Evolutionary conservation across 2,329 filamentous ascomycete genomes (phyloP), one percentile per base, ranked within the genome.

Genomic region (Byssothecium circinans): DNA sequence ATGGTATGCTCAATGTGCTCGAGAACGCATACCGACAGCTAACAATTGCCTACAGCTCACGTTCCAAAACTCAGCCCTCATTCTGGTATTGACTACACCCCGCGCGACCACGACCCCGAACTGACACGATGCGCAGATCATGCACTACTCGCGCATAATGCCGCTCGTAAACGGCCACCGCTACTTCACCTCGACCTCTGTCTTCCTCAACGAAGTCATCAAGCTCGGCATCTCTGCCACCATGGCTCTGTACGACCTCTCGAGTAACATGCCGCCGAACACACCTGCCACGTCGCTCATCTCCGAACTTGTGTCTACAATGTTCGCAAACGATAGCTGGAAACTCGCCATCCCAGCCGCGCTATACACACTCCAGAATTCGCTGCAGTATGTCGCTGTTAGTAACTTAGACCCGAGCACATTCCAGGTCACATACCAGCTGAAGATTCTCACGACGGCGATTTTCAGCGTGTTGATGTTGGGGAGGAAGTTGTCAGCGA

Each of bases 61-160:
- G 22, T 83, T 89, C 54, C 86, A 91, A 75, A 91, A 91, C 68
- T 90, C 87, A 7, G 86, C 84, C 20, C 78, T 91, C 51, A 90
- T 90, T 51, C 75, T 92, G 57, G 84, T 87, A 75, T 42, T 40
- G 22, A 38, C 18, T 43, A 15, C 19, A 23, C 44, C 44, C 47
- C 33, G 37, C 47, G 39, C 52, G 18, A 33, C 35, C 22, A 40
- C 17, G 14, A 30, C 29, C 29, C 22, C n/a, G 37, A 11, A 34
- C 53, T 58, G 19, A 57, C 47, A 19, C 38, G 54, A 14, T 30
- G 22, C 64, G 27, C 47, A 92, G 89, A 81, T 96, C 46, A 88
- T 96, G 80, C 92, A 96, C 75, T 96, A 97, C 72, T 96, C 91
- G 23, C 84, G 91, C 56, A 85, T 95, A 51, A 96, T 96, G 91